Percentiles rank a stretch among this genome's conserved stretches.
Conservation (phyloP, 306 rosid genomes). For the Glycyrrhiza uralensis region DNA sequence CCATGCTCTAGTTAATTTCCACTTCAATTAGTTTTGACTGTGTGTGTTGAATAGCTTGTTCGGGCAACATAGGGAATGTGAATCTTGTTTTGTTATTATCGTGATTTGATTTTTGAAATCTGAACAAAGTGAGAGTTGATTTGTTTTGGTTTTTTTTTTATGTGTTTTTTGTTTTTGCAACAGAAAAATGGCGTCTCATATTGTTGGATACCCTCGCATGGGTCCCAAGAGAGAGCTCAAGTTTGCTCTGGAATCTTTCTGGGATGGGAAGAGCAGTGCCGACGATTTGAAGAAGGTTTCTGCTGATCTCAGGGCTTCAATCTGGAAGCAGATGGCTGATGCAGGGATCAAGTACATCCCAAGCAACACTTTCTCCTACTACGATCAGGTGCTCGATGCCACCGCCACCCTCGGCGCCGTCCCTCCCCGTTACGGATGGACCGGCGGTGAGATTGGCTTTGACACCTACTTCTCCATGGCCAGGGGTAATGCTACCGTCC, state of each 20-base stretch:
- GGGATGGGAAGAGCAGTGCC: conserved; percentile 88
- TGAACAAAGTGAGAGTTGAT: not conserved
- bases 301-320: conserved; percentile 71
- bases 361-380: conserved; percentile 82
- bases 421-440: conserved; percentile 81
- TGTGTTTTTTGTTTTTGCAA: conserved; percentile 19
- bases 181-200: conserved; percentile 85
- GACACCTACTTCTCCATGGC: conserved; percentile 92
- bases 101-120: not conserved
- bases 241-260: conserved; percentile 85
- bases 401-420: conserved; percentile 86
- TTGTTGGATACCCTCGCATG: conserved; percentile 93
- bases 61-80: not conserved
- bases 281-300: conserved; percentile 81
- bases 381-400: conserved; percentile 79
- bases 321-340: conserved; percentile 83
- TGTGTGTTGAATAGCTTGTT: not conserved
- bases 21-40: not conserved
- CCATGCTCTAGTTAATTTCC: not conserved
- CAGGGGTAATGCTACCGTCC: conserved; percentile 88
- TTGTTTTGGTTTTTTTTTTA: too few species aligned
- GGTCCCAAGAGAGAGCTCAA: conserved; percentile 98
- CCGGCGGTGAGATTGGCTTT: conserved; percentile 81
- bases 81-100: not conserved
- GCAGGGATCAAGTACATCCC: conserved; percentile 89